Base-by-base conservation (phyloP, 2,329 filamentous ascomycete genomes). In the Fusarium begoniae region DNA sequence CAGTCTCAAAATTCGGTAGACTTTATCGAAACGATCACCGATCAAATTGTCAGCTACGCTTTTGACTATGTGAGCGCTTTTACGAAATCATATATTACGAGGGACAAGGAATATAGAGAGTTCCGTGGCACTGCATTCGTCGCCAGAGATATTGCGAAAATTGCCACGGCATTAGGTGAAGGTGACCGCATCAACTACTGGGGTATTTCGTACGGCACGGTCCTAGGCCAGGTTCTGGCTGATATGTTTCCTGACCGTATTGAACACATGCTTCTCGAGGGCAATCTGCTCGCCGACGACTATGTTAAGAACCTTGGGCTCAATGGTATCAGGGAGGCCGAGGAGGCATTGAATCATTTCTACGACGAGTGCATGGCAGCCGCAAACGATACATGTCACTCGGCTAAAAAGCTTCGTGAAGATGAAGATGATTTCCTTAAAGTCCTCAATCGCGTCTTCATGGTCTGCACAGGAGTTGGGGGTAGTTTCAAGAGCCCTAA, bases 131-230 rank as follows among this genome's bases (percentile, higher is more conserved):
- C 24, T 30, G 20, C 35, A 55, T 53, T 43, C 53, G 78, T 80
- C 3, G 83, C 81, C 20, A 76, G 83, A 28, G 83, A 85, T 60
- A 78, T 85, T 22, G 26, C 24, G 3, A 8, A 10, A 76, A 80
- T 85, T 58, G 56, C 75, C 11, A 80, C 84, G 22, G 82, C 79
- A 17, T 76, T 84, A 2, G 79, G 66, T 3, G 79, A 81, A 55
- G 82, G 82, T 26, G 76, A 79, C 15, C 35, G 78, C 55, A 59
- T 83, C 13, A 73, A 80, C 47, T 84, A 80, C 60, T 83, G 77
- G 78, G 82, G 82, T 4, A 8, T 22, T 6, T 77, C 75, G 1
- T 77, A 78, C n/a, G 75, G 77, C 1, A 75, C 70, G 6, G 35
- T 75, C 15, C 26, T 79, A 4, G 75, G 75, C 8, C 70, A 74